Conservation (phyloP, 1,284 basidiomycete genomes). For the Wolfiporia cocos region DNA sequence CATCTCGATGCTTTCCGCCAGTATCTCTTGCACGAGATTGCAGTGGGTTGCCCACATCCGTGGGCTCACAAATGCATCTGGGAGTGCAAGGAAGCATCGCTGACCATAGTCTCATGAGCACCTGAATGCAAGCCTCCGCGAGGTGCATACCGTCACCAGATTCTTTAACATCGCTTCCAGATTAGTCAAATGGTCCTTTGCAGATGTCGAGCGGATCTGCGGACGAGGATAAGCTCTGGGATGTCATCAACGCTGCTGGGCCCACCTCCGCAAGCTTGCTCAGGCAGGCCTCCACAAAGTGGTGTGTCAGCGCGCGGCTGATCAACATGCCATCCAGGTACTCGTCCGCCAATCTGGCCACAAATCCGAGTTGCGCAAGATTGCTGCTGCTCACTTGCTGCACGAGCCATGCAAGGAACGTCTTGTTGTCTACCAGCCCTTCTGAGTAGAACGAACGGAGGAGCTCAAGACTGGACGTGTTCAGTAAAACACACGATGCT, state of each 20-base stretch:
- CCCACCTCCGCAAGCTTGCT: conserved; percentile 65
- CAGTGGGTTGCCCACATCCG: conserved; percentile 55
- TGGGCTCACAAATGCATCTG: conserved; percentile 74
- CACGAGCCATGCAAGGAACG: conserved; percentile 81
- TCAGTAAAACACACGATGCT: conserved; percentile 5
- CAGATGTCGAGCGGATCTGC: conserved; percentile 48
- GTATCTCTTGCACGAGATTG: conserved; percentile 36
- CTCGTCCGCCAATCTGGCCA: conserved; percentile 74
- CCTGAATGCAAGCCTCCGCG: not conserved
- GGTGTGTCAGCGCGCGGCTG: conserved; percentile 57
- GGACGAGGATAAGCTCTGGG: not conserved
- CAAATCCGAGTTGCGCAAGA: conserved; percentile 81
- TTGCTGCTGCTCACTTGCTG: conserved; percentile 74
- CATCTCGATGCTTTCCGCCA: conserved; percentile 34
- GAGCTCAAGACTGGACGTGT: conserved; percentile 53
- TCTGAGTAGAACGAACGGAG: conserved; percentile 77
- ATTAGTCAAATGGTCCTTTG: conserved; percentile 47
- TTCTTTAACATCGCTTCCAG: conserved; percentile 50
- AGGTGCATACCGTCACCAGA: conserved; percentile 48
- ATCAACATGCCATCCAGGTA: conserved; percentile 71
- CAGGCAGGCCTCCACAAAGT: conserved; percentile 64
- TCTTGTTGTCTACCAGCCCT: conserved; percentile 76
- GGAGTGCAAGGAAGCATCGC: conserved; percentile 57
- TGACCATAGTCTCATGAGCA: conserved; percentile 21
- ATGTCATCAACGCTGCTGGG: not conserved